A percentile compares a stretch with the other conserved stretches of the same genome.
Evolutionary conservation across 352 stramenopile genomes (phyloP).

Genomic region (Plasmopara halstedii): DNA sequence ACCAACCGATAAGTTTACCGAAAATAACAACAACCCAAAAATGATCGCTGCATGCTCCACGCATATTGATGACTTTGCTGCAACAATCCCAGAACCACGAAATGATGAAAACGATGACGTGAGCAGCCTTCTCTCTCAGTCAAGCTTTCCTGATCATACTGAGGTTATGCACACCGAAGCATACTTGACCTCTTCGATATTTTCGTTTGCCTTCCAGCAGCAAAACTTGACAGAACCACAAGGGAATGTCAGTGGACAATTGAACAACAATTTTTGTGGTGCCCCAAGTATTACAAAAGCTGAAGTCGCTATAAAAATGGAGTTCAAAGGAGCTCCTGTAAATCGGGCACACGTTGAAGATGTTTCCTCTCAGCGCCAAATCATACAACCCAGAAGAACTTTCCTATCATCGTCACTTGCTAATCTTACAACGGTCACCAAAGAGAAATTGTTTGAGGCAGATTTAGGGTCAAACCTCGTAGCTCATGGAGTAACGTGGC

Average conservation of each 20-base stretch:
- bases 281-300: neutral
- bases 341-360: neutral
- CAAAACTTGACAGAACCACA: neutral
- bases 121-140: neutral
- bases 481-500: conserved; percentile 3
- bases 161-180: neutral
- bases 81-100: no score
- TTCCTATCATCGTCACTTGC: conserved; percentile 10
- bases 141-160: neutral
- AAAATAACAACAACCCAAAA: no score
- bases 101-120: neutral
- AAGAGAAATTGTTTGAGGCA: neutral
- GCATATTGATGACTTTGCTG: no score
- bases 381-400: neutral
- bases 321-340: neutral
- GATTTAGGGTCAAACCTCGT: conserved; percentile 1
- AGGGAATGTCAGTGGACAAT: neutral
- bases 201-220: conserved; percentile 7
- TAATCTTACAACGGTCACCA: neutral
- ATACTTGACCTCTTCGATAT: conserved; percentile 8
- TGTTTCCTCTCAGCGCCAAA: neutral
- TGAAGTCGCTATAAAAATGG: neutral
- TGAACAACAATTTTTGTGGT: neutral
- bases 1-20: conserved; percentile 1
- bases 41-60: no score